These are phyloP conservation scores for Hevea brasiliensis DNA, from an alignment of 345 rosid species.

Conservation along the genomic window DNA sequence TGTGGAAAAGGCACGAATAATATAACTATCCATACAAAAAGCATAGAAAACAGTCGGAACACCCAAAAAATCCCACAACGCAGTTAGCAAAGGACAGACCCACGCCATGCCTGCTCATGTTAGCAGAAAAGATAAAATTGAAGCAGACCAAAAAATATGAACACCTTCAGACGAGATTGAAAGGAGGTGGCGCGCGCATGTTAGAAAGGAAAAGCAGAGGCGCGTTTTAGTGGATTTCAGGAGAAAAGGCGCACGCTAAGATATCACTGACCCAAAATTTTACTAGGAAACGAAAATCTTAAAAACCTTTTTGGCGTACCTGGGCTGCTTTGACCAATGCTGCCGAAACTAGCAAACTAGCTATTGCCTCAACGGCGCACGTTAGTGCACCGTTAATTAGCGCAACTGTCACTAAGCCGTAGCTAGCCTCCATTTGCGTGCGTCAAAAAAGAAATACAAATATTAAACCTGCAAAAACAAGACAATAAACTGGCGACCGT, in stretches of 20 bases:
- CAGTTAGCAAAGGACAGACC: not conserved
- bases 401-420: conserved; percentile 33
- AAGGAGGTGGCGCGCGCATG: not conserved
- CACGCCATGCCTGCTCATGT: conserved; percentile 3
- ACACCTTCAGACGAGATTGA: not conserved
- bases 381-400: conserved; percentile 39
- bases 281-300: not conserved
- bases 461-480: conserved; percentile 11
- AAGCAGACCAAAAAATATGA: not conserved
- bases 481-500: conserved; percentile 18
- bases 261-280: not conserved
- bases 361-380: conserved; percentile 50
- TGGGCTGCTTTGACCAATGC: conserved; percentile 40
- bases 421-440: conserved; percentile 35
- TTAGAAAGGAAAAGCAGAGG: not conserved
- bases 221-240: not conserved
- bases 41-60: too few relatives aligned
- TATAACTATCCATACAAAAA: not conserved
- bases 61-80: not conserved
- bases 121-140: conserved; percentile 3
- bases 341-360: conserved; percentile 41
- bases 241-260: not conserved
- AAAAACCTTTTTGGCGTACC: conserved; percentile 27
- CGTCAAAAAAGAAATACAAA: not conserved
- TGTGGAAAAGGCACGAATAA: too few relatives aligned